Conservation (phyloP, 805 yeast genomes). For the Zygosaccharomyces bisporus region DNA sequence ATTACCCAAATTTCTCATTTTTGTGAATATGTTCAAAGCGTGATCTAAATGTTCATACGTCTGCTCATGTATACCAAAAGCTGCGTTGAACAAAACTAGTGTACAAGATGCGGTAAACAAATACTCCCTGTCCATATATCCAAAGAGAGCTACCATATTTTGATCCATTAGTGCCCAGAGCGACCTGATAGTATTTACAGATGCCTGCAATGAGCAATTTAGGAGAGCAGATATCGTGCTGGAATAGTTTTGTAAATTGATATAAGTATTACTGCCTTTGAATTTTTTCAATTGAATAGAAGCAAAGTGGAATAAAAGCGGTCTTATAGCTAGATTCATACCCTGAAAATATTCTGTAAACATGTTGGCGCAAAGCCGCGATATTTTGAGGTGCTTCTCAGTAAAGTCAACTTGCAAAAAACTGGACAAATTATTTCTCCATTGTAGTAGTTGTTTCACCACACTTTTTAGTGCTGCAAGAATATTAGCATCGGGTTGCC, state of each 20-base stretch:
- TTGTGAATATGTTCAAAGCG: constrained; percentile 63
- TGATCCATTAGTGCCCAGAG: constrained; percentile 72
- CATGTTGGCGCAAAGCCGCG: constrained; percentile 65
- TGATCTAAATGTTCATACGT: constrained; percentile 69
- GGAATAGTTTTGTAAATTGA: constrained; percentile 66
- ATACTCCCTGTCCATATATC: constrained; percentile 84
- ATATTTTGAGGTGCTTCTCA: constrained; percentile 47
- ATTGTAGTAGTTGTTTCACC: constrained; percentile 59
- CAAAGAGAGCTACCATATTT: constrained; percentile 80
- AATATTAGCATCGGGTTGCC: constrained; percentile 72
- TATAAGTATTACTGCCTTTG: constrained; percentile 46
- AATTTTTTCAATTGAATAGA: constrained; percentile 56
- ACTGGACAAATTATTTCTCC: constrained; percentile 65
- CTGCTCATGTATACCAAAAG: constrained; percentile 78
- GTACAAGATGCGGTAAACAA: constrained; percentile 75
- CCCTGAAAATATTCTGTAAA: constrained; percentile 85
- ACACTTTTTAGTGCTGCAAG: constrained; percentile 68
- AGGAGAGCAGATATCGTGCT: constrained; percentile 61
- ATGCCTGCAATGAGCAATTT: constrained; percentile 76
- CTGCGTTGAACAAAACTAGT: constrained; percentile 65
- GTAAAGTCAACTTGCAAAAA: constrained; percentile 64
- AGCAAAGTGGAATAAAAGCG: constrained; percentile 71
- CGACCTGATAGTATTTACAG: constrained; percentile 68
- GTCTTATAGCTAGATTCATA: constrained; percentile 72
- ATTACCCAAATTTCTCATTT: constrained; percentile 73